Evolutionary conservation across 78 protist genomes (phyloP), one percentile per base, ranked within the genome.

Genomic region (Dictyostelium discoideum): DNA sequence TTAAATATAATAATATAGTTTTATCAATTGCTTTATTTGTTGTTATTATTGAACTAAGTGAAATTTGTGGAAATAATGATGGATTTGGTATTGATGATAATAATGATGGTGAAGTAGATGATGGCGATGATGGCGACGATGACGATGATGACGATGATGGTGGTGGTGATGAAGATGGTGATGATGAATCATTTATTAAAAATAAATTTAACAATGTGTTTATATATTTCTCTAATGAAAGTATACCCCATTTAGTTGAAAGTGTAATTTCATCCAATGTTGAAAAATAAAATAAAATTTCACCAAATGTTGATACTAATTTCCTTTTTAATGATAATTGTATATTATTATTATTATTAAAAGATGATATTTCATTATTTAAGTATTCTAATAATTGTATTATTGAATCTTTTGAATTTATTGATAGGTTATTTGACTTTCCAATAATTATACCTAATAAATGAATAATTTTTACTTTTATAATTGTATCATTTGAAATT

Each of bases 221-320:
- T 24, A 69, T 69, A 69, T 69, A 69, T 69, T 69, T 69, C 32
- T 69, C 77, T 29, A 69, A 74, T 74, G 81, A 32, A 16, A 6
- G 48, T 26, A 37, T 74, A 74, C 81, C 81, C 48, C 77, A 69
- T 69, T 69, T 69, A 26, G 22, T 69, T 26, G 32, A 29, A 26
- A 69, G 39, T 69, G 39, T 69, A 26, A 69, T 69, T 69, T 37
- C 48, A 74, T 74, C 81, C 11, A 74, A 74, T 74, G 81, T 74
- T 37, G 81, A 74, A 74, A 74, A 74, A 37, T 74, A 37, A 74
- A 74, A 74, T 74, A 74, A 37, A 74, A 74, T 26, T 18, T 74
- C 81, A 14, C 81, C 48, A 37, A 37, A 74, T 37, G 46, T 37
- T 16, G 42, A 26, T 29, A 74, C 48, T 16, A 13, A 74, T 74